phyloP scores from a whole-genome alignment of 805 yeast species.

The Metschnikowia lochheadii region DNA sequence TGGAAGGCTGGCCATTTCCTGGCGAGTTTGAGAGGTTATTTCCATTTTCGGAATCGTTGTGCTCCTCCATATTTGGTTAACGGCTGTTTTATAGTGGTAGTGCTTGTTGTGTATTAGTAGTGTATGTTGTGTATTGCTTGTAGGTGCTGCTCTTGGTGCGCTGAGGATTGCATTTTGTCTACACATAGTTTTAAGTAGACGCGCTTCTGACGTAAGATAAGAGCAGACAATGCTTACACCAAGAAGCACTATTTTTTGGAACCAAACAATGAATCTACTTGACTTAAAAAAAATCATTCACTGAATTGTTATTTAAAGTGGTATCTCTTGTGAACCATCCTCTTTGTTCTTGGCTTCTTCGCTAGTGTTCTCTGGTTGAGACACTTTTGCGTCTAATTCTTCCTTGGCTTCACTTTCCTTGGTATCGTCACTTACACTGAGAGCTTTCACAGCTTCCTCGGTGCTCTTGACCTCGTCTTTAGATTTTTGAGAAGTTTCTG shows the following conservation, averaged over 20 bases:
- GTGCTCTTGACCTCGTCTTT: neutral
- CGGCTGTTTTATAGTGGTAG: neutral
- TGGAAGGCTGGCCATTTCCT: slow-evolving; percentile 24
- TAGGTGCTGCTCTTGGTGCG: neutral
- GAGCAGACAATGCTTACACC: neutral
- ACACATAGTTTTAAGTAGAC: neutral
- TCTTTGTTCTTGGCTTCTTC: slow-evolving; percentile 2
- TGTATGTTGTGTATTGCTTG: neutral
- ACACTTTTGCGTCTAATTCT: neutral
- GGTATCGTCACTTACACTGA: neutral
- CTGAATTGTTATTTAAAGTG: neutral
- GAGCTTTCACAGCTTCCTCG: neutral
- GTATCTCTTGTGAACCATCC: slow-evolving; percentile 1
- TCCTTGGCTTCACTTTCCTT: neutral
- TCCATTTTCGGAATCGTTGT: neutral
- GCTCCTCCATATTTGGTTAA: neutral
- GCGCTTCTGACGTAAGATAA: neutral
- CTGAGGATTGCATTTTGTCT: neutral
- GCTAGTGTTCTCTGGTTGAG: neutral
- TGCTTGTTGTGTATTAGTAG: no score
- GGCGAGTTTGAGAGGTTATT: neutral
- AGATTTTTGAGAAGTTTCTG: slow-evolving; percentile 5
- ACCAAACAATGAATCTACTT: neutral
- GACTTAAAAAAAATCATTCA: neutral
- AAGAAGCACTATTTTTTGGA: neutral